These are phyloP conservation scores for Heteromeles arbutifolia DNA, from an alignment of 306 rosid species.

Conservation along the genomic window DNA sequence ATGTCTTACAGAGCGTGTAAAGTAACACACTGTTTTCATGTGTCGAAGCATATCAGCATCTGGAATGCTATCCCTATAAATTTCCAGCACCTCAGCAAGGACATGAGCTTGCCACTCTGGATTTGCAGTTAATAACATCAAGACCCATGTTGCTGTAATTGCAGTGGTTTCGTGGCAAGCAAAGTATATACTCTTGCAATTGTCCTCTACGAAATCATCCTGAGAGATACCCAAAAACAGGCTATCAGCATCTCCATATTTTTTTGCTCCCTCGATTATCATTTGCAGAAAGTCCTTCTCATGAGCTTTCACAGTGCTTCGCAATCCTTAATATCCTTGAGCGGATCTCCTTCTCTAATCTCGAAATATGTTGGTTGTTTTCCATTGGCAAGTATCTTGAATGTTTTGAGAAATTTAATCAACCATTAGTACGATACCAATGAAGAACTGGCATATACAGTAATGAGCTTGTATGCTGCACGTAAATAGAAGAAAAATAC, in stretches of 20 bases:
- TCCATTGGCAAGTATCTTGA: conserved; percentile 50
- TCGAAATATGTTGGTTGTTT: conserved; percentile 50
- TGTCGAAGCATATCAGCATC: conserved; percentile 8
- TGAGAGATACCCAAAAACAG: neutral
- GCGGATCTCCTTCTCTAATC: conserved; percentile 47
- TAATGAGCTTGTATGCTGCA: neutral
- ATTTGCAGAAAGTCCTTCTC: conserved; percentile 33
- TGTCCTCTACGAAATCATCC: conserved; percentile 25
- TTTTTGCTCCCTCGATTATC: conserved; percentile 27
- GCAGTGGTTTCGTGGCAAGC: conserved; percentile 41
- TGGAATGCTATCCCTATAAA: neutral
- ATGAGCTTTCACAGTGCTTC: conserved; percentile 10
- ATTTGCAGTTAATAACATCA: conserved; percentile 40
- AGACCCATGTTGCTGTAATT: conserved; percentile 33
- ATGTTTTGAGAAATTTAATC: neutral
- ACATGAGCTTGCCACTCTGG: conserved; percentile 41
- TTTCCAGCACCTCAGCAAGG: conserved; percentile 3
- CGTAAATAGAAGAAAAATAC: neutral
- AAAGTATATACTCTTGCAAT: conserved; percentile 35
- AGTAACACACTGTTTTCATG: conserved; percentile 4
- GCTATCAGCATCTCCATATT: conserved; percentile 1
- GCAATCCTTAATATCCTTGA: conserved; percentile 40
- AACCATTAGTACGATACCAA: neutral
- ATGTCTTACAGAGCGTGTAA: too few relatives aligned
- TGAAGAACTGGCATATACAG: neutral